Base-by-base conservation (phyloP, 2,329 filamentous ascomycete genomes). In the Exophiala sp. region DNA sequence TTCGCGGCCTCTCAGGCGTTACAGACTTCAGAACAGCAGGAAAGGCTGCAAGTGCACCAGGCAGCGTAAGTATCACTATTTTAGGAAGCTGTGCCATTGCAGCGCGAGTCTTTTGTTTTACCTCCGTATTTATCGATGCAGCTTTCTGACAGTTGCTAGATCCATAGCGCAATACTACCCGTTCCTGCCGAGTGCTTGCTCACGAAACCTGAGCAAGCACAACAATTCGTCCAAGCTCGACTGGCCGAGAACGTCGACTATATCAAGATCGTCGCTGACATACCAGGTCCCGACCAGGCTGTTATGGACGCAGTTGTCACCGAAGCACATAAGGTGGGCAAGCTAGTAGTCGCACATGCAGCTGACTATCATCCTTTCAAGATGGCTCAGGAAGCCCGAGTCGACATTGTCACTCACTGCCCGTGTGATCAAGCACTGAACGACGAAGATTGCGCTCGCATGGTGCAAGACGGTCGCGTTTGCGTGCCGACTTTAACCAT, bases 251-350 rank as follows among this genome's bases (percentile, higher is more conserved):
- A 54, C 5, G 50, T 54, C 8, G 58, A 63, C 45, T 62, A 62
- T 35, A 58, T 63, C 45, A 62, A 63, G 39, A 39, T 63, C 4
- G 40, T 63, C 12, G 52, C 51, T 6, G 61, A 63, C 41, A 21
- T 54, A 8, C 58, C 56, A n/a, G 60, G 60, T 9, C 58, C 56
- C 2, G 46, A 38, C 36, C 60, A 62, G 44, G 53, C 52, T 32
- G 54, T 54, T 1, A 14, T 62, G 5, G 55, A 59, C 39, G 52
- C 58, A 1, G 20, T 63, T 8, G 58, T 62, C 9, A 29, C 10
- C 8, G 36, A 47, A 12, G 60, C 58, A 5, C 60, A 61, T 39
- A 33, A 47, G 16, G 3, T 11, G 12, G 24, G 33, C 6, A 62
- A 62, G 43, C 39, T 61, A 9, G 53, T 50, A 39, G 21, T 54